These are phyloP conservation scores for Gnaphalium uliginosum DNA, from an alignment of 129 eudicot species.

Conservation along the genomic window DNA sequence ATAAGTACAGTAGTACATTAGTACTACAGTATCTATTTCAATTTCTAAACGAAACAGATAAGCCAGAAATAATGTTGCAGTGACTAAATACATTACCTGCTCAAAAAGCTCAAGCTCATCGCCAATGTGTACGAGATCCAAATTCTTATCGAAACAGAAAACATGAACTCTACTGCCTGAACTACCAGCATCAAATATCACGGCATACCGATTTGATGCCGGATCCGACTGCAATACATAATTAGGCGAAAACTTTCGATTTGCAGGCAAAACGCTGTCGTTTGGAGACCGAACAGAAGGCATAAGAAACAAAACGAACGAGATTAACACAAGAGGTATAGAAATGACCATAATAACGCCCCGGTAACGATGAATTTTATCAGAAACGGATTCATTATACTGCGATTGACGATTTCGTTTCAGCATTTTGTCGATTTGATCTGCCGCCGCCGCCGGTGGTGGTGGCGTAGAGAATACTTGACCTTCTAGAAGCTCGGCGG, in stretches of 20 bases:
- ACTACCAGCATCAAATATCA: constrained; percentile 94
- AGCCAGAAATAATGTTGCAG: background rate
- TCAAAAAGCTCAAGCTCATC: constrained; percentile 78
- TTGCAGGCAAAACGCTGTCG: constrained; percentile 25
- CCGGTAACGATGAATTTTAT: constrained; percentile 55
- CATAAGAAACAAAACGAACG: constrained; percentile 66
- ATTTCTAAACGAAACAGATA: background rate
- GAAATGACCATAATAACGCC: constrained; percentile 54
- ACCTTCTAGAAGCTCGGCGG: constrained; percentile 68
- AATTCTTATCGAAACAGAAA: constrained; percentile 68
- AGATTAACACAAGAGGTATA: constrained; percentile 60
- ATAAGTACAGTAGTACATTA: background rate
- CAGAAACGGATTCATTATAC: constrained; percentile 46
- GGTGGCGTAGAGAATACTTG: constrained; percentile 39
- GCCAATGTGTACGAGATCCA: constrained; percentile 93
- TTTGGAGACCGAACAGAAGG: constrained; percentile 46
- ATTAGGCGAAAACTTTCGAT: constrained; percentile 57
- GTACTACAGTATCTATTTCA: background rate
- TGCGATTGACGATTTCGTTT: constrained; percentile 53
- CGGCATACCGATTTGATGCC: constrained; percentile 55
- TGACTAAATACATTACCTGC: constrained; percentile 50
- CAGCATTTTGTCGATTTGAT: constrained; percentile 58
- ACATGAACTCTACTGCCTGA: constrained; percentile 96
- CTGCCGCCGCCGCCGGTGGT: constrained; percentile 17
- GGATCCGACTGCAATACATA: constrained; percentile 20